Percentiles rank a stretch among this genome's conserved stretches.
phyloP scores from a whole-genome alignment of 192 early-diverging fungal species.

The Podila verticillata region DNA sequence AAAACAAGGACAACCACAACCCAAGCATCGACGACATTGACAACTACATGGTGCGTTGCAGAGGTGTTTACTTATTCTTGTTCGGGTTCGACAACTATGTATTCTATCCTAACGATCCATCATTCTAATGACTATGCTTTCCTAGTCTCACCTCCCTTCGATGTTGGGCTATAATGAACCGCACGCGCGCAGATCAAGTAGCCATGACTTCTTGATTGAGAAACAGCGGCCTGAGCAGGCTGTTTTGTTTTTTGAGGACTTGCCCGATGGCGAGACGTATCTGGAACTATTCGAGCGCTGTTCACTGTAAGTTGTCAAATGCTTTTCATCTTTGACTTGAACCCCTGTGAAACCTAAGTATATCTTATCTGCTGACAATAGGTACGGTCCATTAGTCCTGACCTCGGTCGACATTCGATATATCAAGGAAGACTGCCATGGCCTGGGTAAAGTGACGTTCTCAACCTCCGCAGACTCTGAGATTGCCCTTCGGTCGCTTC shows the following conservation, averaged over 20 bases:
- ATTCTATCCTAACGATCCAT: too few species aligned
- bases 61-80: too few species aligned
- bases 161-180: too few species aligned
- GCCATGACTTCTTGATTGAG: constrained; percentile 38
- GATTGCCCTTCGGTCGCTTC: constrained; percentile 2
- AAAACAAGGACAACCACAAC: constrained; percentile 20
- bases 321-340: neutral
- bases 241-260: constrained; percentile 19
- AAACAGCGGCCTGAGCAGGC: constrained; percentile 17
- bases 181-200: constrained; percentile 11
- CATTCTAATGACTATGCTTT: too few species aligned
- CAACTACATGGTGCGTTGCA: constrained; percentile 34
- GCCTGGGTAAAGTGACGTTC: constrained; percentile 33
- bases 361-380: neutral
- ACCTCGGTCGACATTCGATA: constrained; percentile 41
- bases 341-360: too few species aligned
- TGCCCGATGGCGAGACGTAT: constrained; percentile 23
- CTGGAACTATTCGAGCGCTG: constrained; percentile 37
- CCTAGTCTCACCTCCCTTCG: too few species aligned
- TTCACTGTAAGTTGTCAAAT: constrained; percentile 19
- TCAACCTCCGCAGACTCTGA: constrained; percentile 19
- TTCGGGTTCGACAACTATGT: too few species aligned
- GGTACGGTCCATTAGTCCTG: constrained; percentile 33
- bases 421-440: constrained; percentile 33
- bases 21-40: constrained; percentile 33